Evolutionary conservation across 805 yeast species (phyloP), one percentile per base, ranked within the genome.

Genomic region (Groenewaldozyma tartarivorans): DNA sequence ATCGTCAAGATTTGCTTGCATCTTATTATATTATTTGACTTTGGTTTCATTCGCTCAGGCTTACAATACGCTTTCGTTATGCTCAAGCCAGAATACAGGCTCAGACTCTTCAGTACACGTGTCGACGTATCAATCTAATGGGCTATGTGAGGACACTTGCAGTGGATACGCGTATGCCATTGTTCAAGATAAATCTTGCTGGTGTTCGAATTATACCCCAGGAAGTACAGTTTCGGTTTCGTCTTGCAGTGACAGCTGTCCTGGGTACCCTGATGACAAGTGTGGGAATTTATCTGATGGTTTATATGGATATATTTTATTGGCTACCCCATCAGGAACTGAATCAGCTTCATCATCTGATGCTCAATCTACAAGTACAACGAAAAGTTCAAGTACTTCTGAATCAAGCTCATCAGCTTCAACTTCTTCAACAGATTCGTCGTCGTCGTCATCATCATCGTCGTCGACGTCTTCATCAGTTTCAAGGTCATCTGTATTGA

Each of bases 161-260:
- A 15, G 41, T 1, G 72, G 71, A 5, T 69, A 62, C 46, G 66
- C 74, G 6, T 74, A 67, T 43, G 85, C 76, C 15, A 67, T 79
- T 32, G 57, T 78, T 29, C 75, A 64, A 48, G 66, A 63, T n/a
- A 46, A 59, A 30, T 30, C 61, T 35, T 79, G 86, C 55, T 79
- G 81, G 79, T 79, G 86, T 53, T 67, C 82, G 4, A 67, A 77
- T 50, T 46, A 51, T 5, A 56, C 68, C 17, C 84, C 85, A 0
- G 62, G 52, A 1, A 48, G 54, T 15, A 64, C 77, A 0, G 63
- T 62, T 0, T 46, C 51, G 21, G 31, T 62, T 7, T 35, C 50
- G 11, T 36, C 50, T 5, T 69, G 75, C 46, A 45, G 55, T 27
- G 61, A 53, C 9, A 36, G 45, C 15, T 71, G 75, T 49, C 72